phyloP scores from a whole-genome alignment of 2,329 filamentous ascomycete species.

The Macroventuria anomochaeta region DNA sequence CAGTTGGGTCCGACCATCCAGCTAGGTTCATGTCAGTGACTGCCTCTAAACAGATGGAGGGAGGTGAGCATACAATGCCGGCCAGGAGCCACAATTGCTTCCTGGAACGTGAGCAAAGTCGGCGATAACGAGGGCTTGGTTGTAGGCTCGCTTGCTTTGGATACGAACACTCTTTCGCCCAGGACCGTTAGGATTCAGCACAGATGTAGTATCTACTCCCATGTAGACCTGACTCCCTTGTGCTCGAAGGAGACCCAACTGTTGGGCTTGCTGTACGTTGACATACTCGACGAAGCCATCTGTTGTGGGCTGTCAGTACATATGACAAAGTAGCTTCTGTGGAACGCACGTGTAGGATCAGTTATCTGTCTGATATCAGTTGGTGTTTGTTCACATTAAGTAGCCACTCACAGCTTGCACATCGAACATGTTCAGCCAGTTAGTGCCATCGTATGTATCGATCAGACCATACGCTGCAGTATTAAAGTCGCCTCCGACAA shows the following conservation, averaged over 20 bases:
- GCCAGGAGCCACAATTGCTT: conserved; percentile 49
- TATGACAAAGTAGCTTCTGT: accelerated
- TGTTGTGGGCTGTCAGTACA: conserved; percentile 12
- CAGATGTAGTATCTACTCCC: conserved; percentile 44
- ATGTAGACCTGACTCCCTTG: conserved; percentile 48
- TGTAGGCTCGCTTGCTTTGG: conserved; percentile 47
- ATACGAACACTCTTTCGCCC: conserved; percentile 48
- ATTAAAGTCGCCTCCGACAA: conserved; percentile 13
- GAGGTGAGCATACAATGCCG: conserved; percentile 41
- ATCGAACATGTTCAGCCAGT: conserved; percentile 48
- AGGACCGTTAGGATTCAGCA: conserved; percentile 40
- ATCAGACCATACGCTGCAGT: conserved; percentile 38
- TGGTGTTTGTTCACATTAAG: background rate
- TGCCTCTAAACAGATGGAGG: background rate
- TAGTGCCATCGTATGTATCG: conserved; percentile 47
- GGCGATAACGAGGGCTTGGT: conserved; percentile 47
- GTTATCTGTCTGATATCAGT: conserved; percentile 34
- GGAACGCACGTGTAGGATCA: conserved; percentile 44
- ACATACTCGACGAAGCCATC: conserved; percentile 51
- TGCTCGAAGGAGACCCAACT: conserved; percentile 40
- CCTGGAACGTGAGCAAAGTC: conserved; percentile 51
- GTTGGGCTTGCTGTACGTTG: conserved; percentile 40
- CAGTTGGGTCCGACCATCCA: conserved; percentile 51
- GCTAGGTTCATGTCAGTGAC: conserved; percentile 24
- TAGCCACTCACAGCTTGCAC: conserved; percentile 36